Percentiles rank a stretch among this genome's conserved stretches.
Conservation (phyloP, 768 basidiomycete species). For the Pulveroboletus ravenelii region DNA sequence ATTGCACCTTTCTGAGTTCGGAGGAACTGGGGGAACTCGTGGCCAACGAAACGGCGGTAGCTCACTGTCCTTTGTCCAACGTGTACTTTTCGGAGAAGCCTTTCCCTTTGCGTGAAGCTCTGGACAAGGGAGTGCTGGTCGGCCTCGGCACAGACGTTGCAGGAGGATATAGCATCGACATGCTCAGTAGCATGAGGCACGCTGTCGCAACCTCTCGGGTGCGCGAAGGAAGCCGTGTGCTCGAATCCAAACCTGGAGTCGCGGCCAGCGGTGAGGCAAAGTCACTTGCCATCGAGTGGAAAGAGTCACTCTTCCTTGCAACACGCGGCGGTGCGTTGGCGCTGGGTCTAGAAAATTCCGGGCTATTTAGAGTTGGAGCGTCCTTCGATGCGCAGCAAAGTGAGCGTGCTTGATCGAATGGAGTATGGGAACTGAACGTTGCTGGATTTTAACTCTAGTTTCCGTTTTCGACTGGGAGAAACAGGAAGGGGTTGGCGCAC, state of each 20-base stretch:
- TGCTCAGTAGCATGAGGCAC: constrained; percentile 77
- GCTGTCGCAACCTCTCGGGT: constrained; percentile 69
- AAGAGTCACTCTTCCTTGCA: constrained; percentile 73
- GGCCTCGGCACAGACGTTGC: constrained; percentile 86
- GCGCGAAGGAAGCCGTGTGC: constrained; percentile 50
- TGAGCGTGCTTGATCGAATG: constrained; percentile 32
- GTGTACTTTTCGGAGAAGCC: constrained; percentile 76
- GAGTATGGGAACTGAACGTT: not conserved
- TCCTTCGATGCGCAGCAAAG: constrained; percentile 76
- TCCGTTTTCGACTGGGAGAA: constrained; percentile 39
- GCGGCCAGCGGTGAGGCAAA: not conserved
- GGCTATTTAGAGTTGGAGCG: constrained; percentile 54
- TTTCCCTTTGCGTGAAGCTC: constrained; percentile 67
- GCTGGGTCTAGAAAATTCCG: constrained; percentile 51
- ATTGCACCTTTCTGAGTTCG: constrained; percentile 75
- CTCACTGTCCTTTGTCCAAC: constrained; percentile 89
- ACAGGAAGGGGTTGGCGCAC: constrained; percentile 48
- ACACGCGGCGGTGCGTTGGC: constrained; percentile 76
- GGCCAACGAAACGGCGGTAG: constrained; percentile 53
- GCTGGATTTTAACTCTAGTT: constrained; percentile 31
- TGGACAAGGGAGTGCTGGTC: constrained; percentile 57
- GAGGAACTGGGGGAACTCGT: constrained; percentile 50
- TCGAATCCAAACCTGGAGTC: constrained; percentile 7
- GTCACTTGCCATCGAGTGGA: constrained; percentile 67
- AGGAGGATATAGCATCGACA: constrained; percentile 77